Percentiles rank a stretch among this genome's conserved stretches.
Evolutionary conservation across 495 filamentous ascomycete species (phyloP).

Genomic region (Bacidia gigantensis): DNA sequence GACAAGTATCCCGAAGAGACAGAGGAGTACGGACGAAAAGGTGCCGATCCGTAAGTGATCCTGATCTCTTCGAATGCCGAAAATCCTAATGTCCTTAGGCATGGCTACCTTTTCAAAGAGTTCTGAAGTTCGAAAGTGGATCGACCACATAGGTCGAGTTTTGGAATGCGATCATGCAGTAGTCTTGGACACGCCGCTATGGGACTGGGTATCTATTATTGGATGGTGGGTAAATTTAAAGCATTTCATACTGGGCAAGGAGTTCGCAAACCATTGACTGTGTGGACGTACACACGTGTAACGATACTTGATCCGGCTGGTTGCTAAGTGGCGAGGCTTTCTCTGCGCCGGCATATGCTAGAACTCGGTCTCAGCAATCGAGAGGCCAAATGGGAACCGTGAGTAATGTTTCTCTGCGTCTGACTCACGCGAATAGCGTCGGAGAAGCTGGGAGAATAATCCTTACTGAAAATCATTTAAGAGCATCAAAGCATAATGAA

Average conservation of each 20-base stretch:
- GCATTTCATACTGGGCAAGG: too few relatives aligned
- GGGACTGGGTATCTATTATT: too few relatives aligned
- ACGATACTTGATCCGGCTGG: neutral
- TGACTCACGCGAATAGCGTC: too few relatives aligned
- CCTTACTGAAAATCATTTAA: too few relatives aligned
- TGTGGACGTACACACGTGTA: neutral
- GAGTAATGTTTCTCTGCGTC: too few relatives aligned
- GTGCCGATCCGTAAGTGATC: slow-evolving; percentile 66
- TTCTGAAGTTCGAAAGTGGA: slow-evolving; percentile 39
- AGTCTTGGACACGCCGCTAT: neutral
- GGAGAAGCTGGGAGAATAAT: too few relatives aligned
- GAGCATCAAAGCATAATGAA: too few relatives aligned
- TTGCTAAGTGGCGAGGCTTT: neutral
- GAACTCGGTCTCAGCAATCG: neutral
- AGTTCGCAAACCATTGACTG: too few relatives aligned
- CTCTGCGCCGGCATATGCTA: neutral
- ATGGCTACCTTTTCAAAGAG: slow-evolving; percentile 58
- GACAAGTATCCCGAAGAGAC: slow-evolving; percentile 96
- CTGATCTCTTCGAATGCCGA: neutral
- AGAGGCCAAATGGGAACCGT: too few relatives aligned
- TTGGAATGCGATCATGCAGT: neutral
- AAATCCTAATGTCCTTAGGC: slow-evolving; percentile 29
- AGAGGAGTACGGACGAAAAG: slow-evolving; percentile 67
- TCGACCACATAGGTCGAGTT: too few relatives aligned
- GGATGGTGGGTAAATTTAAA: too few relatives aligned